Evolutionary conservation across 1,284 basidiomycete species (phyloP).

Genomic region (Naganishia albida): DNA sequence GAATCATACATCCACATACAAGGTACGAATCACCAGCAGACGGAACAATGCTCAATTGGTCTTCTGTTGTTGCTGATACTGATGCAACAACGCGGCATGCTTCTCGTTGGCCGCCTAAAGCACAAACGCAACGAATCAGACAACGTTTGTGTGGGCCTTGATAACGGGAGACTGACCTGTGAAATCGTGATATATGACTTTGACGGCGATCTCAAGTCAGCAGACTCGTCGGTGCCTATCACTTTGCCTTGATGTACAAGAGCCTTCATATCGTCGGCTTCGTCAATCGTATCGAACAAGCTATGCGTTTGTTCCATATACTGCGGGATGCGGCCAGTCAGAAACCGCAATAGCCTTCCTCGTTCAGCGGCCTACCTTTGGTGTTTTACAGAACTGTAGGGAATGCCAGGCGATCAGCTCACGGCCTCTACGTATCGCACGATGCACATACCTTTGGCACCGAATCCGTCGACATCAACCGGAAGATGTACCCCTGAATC

Average conservation of each 20-base stretch:
- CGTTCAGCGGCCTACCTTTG: slow-evolving; percentile 40
- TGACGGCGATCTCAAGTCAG: slow-evolving; percentile 33
- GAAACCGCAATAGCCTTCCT: not conserved
- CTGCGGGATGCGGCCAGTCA: slow-evolving; percentile 11
- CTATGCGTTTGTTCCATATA: slow-evolving; percentile 44
- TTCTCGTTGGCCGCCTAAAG: slow-evolving; percentile 41
- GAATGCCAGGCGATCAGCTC: slow-evolving; percentile 1
- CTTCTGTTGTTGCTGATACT: slow-evolving; percentile 2
- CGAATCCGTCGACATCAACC: slow-evolving; percentile 96
- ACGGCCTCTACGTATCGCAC: too few species aligned
- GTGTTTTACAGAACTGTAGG: slow-evolving; percentile 50
- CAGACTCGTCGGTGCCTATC: slow-evolving; percentile 37
- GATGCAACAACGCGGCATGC: slow-evolving; percentile 28
- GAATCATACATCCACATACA: not conserved
- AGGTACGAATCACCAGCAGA: not conserved
- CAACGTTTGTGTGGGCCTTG: too few species aligned
- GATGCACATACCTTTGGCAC: slow-evolving; percentile 75
- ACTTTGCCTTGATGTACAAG: slow-evolving; percentile 34
- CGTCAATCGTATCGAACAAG: slow-evolving; percentile 39
- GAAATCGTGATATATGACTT: slow-evolving; percentile 54
- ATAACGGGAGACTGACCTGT: slow-evolving; percentile 38
- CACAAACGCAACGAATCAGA: not conserved
- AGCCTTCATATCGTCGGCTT: slow-evolving; percentile 36
- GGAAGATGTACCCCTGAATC: slow-evolving; percentile 94
- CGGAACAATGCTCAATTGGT: not conserved